Evolutionary conservation across 805 yeast species (phyloP).

Genomic region (Brettanomyces naardenensis): DNA sequence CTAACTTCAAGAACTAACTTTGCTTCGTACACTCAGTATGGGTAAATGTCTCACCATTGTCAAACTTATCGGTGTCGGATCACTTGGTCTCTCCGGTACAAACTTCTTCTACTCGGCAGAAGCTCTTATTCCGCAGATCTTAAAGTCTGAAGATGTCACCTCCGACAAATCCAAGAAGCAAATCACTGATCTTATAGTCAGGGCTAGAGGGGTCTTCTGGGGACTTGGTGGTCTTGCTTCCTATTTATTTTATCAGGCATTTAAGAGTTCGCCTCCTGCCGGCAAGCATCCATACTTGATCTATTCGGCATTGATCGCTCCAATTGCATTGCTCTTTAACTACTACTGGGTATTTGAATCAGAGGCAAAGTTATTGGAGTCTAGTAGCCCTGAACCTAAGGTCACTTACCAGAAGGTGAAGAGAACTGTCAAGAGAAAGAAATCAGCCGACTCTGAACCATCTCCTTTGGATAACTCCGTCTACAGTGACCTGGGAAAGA

Average conservation of each 20-base stretch:
- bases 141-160: slow-evolving; percentile 7
- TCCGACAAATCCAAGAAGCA: slow-evolving; percentile 9
- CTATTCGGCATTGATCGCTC: slow-evolving; percentile 53
- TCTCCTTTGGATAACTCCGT: slow-evolving; percentile 39
- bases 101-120: slow-evolving; percentile 28
- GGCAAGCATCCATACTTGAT: slow-evolving; percentile 69
- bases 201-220: slow-evolving; percentile 20
- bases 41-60: slow-evolving; percentile 48
- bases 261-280: slow-evolving; percentile 41
- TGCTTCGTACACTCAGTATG: too few species aligned
- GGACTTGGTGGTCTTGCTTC: slow-evolving; percentile 42
- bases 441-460: slow-evolving; percentile 21
- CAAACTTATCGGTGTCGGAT: slow-evolving; percentile 56
- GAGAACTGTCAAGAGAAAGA: slow-evolving; percentile 17
- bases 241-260: slow-evolving; percentile 47
- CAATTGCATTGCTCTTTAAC: slow-evolving; percentile 30
- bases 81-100: slow-evolving; percentile 60
- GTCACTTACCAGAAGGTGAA: slow-evolving; percentile 12
- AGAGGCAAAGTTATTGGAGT: slow-evolving; percentile 22
- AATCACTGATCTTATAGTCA: slow-evolving; percentile 10
- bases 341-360: slow-evolving; percentile 17
- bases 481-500: slow-evolving; percentile 33
- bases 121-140: slow-evolving; percentile 14
- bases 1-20: too few species aligned
- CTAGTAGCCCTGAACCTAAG: slow-evolving; percentile 8